Base-by-base conservation (phyloP, 139 green algal species). In the Limnomonas spitsbergensis region DNA sequence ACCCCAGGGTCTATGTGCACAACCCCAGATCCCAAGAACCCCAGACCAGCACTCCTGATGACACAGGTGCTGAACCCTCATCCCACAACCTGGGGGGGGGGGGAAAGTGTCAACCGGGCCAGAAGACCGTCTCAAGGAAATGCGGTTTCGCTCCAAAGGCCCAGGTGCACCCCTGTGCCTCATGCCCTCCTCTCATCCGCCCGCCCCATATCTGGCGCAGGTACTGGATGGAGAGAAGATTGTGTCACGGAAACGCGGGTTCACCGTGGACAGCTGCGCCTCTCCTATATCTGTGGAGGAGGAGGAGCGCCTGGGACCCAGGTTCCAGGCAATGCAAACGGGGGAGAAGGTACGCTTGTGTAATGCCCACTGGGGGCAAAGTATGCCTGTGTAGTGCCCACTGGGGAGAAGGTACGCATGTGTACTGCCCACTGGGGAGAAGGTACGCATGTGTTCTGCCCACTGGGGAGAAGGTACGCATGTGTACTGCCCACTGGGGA, bases 171-270 rank as follows among this genome's bases (percentile, higher is more conserved):
- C 20, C 14, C 14, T 20, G 47, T 20, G 14, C 47, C 47, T 61
- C 20, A 20, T 61, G 14, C 20, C 14, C 47, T 61, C 47, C 47
- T 61, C 14, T 14, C 20, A 61, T 61, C 20, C 47, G 20, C 47
- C 47, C 47, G 20, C 14, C 47, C 47, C 47, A 29, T 61, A 20
- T 61, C 20, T 14, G 14, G 56, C 29, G 9, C 68, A 74, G 68
- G 68, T 82, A 54, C 76, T 89, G 52, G 71, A 89, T 4, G 85
- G 85, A 2, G 85, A 89, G 69, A 87, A 85, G 78, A 73, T 89
- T 0, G 53, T 89, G 3, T 79, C 72, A 4, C 78, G 85, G 1
- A 75, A 76, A 32, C 72, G 77, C 2, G 85, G 85, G 39, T 87
- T 89, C 74, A 89, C 85, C 0, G 82, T 86, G 1, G 68, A 82